Evolutionary conservation across 768 basidiomycete species (phyloP).

Genomic region (Boletus rubroflammeus): DNA sequence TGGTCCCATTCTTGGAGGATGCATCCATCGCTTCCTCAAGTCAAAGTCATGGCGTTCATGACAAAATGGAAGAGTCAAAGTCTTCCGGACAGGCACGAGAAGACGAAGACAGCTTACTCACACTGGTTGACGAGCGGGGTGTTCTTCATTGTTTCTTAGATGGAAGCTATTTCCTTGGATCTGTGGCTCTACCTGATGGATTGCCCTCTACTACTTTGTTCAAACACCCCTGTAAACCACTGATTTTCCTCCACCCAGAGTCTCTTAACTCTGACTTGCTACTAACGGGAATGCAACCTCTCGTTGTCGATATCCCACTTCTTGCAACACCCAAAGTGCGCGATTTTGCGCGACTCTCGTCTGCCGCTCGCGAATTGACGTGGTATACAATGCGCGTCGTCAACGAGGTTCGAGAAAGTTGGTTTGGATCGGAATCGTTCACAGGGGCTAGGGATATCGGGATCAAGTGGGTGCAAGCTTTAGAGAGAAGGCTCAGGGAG

Average conservation of each 20-base stretch:
- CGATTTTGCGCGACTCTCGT: slow-evolving; percentile 68
- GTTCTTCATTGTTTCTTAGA: slow-evolving; percentile 66
- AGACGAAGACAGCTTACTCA: slow-evolving; percentile 62
- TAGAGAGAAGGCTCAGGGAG: slow-evolving; percentile 62
- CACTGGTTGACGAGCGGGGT: slow-evolving; percentile 56
- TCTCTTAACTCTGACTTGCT: slow-evolving; percentile 23
- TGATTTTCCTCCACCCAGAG: slow-evolving; percentile 49
- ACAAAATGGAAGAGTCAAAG: slow-evolving; percentile 28
- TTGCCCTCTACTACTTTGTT: slow-evolving; percentile 23
- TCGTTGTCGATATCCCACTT: slow-evolving; percentile 51
- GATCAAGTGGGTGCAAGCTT: slow-evolving; percentile 62
- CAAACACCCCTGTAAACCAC: slow-evolving; percentile 45
- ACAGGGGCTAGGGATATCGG: slow-evolving; percentile 72
- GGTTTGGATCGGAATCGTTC: slow-evolving; percentile 67
- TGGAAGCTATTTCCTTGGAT: slow-evolving; percentile 70
- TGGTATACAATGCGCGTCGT: slow-evolving; percentile 70
- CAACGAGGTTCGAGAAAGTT: slow-evolving; percentile 67
- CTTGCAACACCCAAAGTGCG: slow-evolving; percentile 53
- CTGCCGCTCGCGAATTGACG: slow-evolving; percentile 63
- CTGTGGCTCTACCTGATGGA: slow-evolving; percentile 38
- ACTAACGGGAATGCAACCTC: slow-evolving; percentile 37
- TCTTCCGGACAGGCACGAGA: slow-evolving; percentile 34
- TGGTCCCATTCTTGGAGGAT: slow-evolving; percentile 49
- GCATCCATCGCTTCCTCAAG: slow-evolving; percentile 57
- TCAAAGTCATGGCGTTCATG: slow-evolving; percentile 29